Conservation (phyloP, 306 rosid genomes). For the Quercus glauca region DNA sequence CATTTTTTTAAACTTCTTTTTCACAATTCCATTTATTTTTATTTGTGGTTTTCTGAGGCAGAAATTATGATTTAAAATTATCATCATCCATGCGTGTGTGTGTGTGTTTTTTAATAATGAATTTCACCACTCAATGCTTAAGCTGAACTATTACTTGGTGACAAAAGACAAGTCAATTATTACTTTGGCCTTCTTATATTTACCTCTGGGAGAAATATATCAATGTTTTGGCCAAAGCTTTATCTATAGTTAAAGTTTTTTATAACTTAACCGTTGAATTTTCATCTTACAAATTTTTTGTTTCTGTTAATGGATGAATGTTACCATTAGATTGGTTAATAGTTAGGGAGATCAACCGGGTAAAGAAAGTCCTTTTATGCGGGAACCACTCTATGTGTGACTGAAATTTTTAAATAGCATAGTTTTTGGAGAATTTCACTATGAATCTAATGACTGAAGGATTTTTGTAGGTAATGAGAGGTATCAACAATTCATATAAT, state of each 20-base stretch:
- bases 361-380: neutral
- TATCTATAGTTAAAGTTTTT: too few species aligned
- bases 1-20: too few species aligned
- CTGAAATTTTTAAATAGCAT: neutral
- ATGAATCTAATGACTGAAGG: neutral
- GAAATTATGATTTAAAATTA: too few species aligned
- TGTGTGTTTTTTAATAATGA: neutral
- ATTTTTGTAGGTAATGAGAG: neutral
- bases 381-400: neutral
- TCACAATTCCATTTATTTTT: too few species aligned
- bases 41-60: too few species aligned
- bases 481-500: neutral
- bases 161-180: too few species aligned
- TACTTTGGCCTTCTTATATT: too few species aligned
- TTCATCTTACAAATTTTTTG: neutral
- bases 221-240: neutral
- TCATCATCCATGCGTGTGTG: too few species aligned
- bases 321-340: neutral
- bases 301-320: neutral
- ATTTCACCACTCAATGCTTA: too few species aligned
- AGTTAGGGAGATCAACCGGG: neutral
- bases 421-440: neutral
- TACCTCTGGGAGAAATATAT: too few species aligned
- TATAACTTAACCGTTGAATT: neutral
- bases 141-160: too few species aligned